Percentiles rank a stretch among this genome's conserved stretches.
Evolutionary conservation across 441 rosid genomes (phyloP).

Genomic region (Metrosideros polymorpha): DNA sequence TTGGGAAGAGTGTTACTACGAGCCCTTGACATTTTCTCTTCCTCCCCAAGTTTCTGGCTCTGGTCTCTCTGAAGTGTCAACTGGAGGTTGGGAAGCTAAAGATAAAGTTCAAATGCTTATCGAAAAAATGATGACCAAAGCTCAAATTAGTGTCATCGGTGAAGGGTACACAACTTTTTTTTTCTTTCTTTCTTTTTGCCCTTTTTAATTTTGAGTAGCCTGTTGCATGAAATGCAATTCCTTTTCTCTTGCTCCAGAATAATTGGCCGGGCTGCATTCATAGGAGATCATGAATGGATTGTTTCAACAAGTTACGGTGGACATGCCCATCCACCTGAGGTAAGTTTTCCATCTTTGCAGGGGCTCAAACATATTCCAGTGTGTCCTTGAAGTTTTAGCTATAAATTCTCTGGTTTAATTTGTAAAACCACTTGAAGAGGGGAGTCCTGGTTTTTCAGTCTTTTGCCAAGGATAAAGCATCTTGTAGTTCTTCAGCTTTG

Average conservation of each 20-base stretch:
- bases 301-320: constrained; percentile 41
- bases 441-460: not conserved
- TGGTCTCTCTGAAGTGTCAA: constrained; percentile 16
- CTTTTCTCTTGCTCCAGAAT: constrained; percentile 33
- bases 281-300: constrained; percentile 82
- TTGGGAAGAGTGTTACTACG: constrained; percentile 78
- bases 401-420: not conserved
- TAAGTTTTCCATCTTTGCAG: constrained; percentile 1
- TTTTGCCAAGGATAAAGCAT: not conserved
- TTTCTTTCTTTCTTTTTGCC: not conserved
- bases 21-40: constrained; percentile 21
- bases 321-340: constrained; percentile 71
- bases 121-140: constrained; percentile 66
- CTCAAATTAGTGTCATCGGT: constrained; percentile 60
- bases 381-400: not conserved
- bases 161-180: constrained; percentile 55
- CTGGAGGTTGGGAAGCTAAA: constrained; percentile 35
- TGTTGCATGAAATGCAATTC: not conserved
- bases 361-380: not conserved
- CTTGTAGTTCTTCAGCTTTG: not conserved
- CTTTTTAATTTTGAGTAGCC: not conserved
- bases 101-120: constrained; percentile 42
- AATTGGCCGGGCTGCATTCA: constrained; percentile 87
- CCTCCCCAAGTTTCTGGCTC: constrained; percentile 19
- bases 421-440: not conserved